Evolutionary conservation across 805 yeast genomes (phyloP).

Genomic region (Myxozyma lipomycoides): DNA sequence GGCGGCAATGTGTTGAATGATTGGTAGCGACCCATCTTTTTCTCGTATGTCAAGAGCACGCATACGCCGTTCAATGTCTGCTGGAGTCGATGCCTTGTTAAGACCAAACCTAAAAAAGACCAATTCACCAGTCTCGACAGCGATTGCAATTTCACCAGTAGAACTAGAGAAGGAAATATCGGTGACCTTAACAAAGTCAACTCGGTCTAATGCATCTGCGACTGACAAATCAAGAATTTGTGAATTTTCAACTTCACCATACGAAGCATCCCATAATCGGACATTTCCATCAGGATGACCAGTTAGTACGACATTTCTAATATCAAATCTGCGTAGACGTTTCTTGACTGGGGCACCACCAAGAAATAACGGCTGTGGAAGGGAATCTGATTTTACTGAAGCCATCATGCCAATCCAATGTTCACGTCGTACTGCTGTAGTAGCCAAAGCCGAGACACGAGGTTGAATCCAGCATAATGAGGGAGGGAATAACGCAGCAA

Average conservation of each 20-base stretch:
- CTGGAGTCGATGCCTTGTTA: constrained; percentile 37
- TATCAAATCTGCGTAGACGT: constrained; percentile 46
- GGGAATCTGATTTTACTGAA: constrained; percentile 38
- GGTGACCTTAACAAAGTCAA: constrained; percentile 47
- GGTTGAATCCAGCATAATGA: constrained; percentile 77
- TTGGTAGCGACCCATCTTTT: constrained; percentile 11
- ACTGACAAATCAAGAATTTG: constrained; percentile 59
- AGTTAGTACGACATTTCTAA: constrained; percentile 60
- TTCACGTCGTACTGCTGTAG: constrained; percentile 55
- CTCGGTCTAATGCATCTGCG: constrained; percentile 46
- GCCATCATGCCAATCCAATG: constrained; percentile 79
- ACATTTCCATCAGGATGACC: constrained; percentile 83
- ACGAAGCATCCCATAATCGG: constrained; percentile 76
- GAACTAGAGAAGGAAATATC: constrained; percentile 72
- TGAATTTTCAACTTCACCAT: constrained; percentile 59
- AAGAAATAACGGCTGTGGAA: constrained; percentile 45
- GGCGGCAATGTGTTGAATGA: constrained; percentile 10
- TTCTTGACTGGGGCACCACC: constrained; percentile 76
- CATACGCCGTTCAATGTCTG: constrained; percentile 6
- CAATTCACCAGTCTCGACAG: constrained; percentile 67
- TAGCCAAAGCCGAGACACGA: constrained; percentile 52
- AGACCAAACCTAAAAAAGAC: constrained; percentile 66
- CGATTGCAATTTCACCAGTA: constrained; percentile 49
- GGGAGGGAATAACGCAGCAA: constrained; percentile 70
- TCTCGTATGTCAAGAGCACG: constrained; percentile 1